Conservation (phyloP, 2,329 filamentous ascomycete genomes). For the Colletotrichum lini region DNA sequence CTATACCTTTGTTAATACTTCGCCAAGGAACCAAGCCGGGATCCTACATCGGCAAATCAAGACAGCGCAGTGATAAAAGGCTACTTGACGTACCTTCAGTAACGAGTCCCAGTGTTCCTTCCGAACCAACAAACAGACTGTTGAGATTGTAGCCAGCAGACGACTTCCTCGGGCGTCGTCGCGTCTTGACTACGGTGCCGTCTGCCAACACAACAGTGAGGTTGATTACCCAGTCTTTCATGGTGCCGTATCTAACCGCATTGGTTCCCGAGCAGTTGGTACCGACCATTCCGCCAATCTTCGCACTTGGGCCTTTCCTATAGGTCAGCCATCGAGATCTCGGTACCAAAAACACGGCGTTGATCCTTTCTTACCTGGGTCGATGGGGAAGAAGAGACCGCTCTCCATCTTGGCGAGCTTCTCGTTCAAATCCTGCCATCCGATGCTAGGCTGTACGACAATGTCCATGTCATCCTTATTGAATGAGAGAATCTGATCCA, state of each 20-base stretch:
- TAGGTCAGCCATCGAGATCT: conserved; percentile 8
- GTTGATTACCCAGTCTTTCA: conserved; percentile 91
- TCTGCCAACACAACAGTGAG: conserved; percentile 86
- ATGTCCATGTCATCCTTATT: conserved; percentile 93
- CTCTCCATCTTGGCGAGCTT: conserved; percentile 76
- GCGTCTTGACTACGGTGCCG: conserved; percentile 84
- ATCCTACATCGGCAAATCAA: not conserved
- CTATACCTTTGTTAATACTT: conserved; percentile 48
- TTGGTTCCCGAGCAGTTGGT: conserved; percentile 86
- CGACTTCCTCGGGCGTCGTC: conserved; percentile 82
- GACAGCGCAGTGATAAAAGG: not conserved
- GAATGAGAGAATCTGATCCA: conserved; percentile 85
- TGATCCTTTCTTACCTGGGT: conserved; percentile 72
- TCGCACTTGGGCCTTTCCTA: conserved; percentile 69
- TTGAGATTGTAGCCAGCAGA: conserved; percentile 89
- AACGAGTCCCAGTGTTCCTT: conserved; percentile 85
- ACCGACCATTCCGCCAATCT: conserved; percentile 87
- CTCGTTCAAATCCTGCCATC: conserved; percentile 92
- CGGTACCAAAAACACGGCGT: not conserved
- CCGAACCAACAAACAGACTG: conserved; percentile 83
- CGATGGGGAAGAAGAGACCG: conserved; percentile 91
- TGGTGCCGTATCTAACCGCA: conserved; percentile 85
- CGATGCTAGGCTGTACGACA: conserved; percentile 90
- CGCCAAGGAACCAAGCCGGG: not conserved
- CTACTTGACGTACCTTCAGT: conserved; percentile 71